A percentile compares a stretch with the other conserved stretches of the same genome.
phyloP scores from a whole-genome alignment of 116 monocot species.

The Posidonia oceanica region DNA sequence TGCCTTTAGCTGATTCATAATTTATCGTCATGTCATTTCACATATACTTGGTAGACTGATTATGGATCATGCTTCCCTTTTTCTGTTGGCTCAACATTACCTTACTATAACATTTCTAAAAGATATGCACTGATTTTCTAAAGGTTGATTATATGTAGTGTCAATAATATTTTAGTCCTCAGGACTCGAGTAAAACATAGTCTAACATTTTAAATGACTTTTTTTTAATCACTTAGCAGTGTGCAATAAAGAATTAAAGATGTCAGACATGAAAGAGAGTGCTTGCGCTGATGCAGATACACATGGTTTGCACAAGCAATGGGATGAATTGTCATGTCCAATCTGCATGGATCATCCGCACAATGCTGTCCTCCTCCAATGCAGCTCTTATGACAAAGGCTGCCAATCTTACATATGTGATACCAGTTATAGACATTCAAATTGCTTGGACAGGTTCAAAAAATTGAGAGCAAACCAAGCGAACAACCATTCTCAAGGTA shows the following conservation, averaged over 20 bases:
- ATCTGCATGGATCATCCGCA: conserved; percentile 94
- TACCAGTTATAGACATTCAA: conserved; percentile 79
- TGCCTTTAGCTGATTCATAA: neutral
- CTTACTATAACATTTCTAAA: neutral
- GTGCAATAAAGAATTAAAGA: conserved; percentile 22
- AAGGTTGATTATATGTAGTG: no score
- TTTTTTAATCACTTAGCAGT: no score
- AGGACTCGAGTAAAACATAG: no score
- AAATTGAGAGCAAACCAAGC: neutral
- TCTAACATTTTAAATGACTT: conserved; percentile 4
- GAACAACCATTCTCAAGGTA: conserved; percentile 6
- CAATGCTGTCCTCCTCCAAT: conserved; percentile 72
- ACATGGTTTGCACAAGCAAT: conserved; percentile 38
- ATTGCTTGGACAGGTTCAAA: conserved; percentile 66
- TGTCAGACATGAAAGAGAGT: conserved; percentile 40
- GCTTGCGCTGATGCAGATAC: conserved; percentile 14
- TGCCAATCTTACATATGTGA: conserved; percentile 77
- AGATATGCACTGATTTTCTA: no score
- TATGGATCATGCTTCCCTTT: neutral
- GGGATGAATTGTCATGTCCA: conserved; percentile 72
- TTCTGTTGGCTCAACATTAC: neutral
- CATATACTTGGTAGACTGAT: neutral
- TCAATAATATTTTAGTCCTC: no score
- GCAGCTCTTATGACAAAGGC: conserved; percentile 59
- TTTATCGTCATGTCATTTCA: neutral